Conservation (phyloP, 176 grass and related monocot species). For the Eragrostis nindensis region DNA sequence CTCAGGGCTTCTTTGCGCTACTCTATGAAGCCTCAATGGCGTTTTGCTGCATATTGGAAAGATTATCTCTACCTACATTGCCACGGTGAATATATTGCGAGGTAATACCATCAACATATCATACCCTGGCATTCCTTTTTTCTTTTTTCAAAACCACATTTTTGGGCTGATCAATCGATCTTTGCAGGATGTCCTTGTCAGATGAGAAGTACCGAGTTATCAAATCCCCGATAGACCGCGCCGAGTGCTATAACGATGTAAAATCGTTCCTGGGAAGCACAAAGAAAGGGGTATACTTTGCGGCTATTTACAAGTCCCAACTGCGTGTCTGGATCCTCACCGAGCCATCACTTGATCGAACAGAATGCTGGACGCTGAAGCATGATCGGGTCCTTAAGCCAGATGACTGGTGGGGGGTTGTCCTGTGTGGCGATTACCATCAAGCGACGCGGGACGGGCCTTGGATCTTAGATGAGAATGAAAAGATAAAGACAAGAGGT, state of each 20-base stretch:
- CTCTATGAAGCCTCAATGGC: not conserved
- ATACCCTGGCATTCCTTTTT: no score
- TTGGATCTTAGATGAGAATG: conserved; percentile 1
- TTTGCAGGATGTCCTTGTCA: not conserved
- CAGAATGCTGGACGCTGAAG: no score
- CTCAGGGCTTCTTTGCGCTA: not conserved
- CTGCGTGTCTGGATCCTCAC: not conserved
- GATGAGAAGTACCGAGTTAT: not conserved
- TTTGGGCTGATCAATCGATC: no score
- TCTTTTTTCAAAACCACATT: no score
- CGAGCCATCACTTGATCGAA: no score
- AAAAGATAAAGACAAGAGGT: no score
- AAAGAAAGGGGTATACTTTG: no score
- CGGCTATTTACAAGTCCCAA: not conserved
- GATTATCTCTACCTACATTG: not conserved
- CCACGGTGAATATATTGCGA: no score
- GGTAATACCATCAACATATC: no score
- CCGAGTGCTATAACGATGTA: not conserved
- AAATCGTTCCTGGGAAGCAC: not conserved
- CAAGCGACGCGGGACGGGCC: not conserved
- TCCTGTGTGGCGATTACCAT: not conserved
- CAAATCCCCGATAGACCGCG: not conserved
- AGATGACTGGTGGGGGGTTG: no score
- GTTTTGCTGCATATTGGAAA: not conserved
- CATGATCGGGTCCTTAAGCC: no score